These are phyloP conservation scores for Populus ilicifolia DNA, from an alignment of 345 rosid genomes.

Conservation along the genomic window DNA sequence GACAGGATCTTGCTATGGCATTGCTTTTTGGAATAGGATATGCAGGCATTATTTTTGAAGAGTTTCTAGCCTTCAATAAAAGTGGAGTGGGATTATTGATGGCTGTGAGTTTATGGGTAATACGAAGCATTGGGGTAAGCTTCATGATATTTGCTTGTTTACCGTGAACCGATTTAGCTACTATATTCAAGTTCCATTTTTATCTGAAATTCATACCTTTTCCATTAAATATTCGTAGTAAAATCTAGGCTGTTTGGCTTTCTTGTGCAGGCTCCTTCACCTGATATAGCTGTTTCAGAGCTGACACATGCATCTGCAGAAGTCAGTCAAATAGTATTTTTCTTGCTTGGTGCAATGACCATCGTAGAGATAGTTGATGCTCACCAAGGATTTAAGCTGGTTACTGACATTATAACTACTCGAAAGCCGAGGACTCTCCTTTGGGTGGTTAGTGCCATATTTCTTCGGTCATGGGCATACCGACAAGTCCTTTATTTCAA, in stretches of 20 bases:
- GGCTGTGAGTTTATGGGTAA: slow-evolving; percentile 96
- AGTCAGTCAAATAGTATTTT: slow-evolving; percentile 94
- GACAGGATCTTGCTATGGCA: slow-evolving; percentile 95
- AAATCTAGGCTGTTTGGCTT: slow-evolving; percentile 2
- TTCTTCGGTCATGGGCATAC: slow-evolving; percentile 7
- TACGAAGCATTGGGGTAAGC: slow-evolving; percentile 85
- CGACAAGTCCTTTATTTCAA: neutral
- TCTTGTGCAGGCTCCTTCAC: slow-evolving; percentile 83
- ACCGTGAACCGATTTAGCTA: neutral
- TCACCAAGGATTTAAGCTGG: slow-evolving; percentile 98
- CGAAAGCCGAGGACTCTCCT: slow-evolving; percentile 77
- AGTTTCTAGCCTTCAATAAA: slow-evolving; percentile 91
- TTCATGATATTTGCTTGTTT: slow-evolving; percentile 4
- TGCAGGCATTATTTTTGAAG: slow-evolving; percentile 84
- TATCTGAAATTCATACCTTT: neutral
- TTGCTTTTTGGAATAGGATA: slow-evolving; percentile 83
- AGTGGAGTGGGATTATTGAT: slow-evolving; percentile 90
- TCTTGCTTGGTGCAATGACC: slow-evolving; percentile 98
- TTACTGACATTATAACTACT: slow-evolving; percentile 92
- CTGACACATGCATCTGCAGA: slow-evolving; percentile 84
- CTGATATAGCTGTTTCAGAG: slow-evolving; percentile 84
- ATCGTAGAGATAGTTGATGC: slow-evolving; percentile 97
- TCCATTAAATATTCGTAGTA: neutral
- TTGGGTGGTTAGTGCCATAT: slow-evolving; percentile 75
- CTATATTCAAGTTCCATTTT: neutral